Percentiles rank a stretch among this genome's conserved stretches.
These are phyloP conservation scores for Houttuynia cordata DNA, from an alignment of 164 flowering plant genomes.

Conservation along the genomic window DNA sequence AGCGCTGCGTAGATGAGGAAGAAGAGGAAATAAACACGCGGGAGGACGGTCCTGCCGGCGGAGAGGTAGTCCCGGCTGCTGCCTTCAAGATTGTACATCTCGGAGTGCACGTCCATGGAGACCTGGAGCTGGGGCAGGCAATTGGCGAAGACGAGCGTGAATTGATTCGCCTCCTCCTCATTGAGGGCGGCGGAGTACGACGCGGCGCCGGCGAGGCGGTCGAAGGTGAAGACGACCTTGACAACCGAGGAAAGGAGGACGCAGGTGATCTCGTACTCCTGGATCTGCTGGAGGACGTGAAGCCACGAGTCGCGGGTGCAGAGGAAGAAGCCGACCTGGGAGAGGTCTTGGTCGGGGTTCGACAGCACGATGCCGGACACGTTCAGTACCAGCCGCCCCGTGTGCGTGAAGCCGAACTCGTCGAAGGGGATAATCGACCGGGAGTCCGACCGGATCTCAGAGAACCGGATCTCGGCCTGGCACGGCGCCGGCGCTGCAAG, in stretches of 20 bases:
- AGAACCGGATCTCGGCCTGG: conserved; percentile 51
- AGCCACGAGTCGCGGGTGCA: conserved; percentile 68
- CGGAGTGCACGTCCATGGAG: conserved; percentile 26
- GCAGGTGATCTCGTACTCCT: conserved; percentile 51
- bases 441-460: conserved; percentile 50
- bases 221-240: conserved; percentile 41
- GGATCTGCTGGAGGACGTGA: conserved; percentile 66
- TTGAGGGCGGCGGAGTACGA: conserved; percentile 4
- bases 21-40: conserved; percentile 65
- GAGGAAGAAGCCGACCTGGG: conserved; percentile 78
- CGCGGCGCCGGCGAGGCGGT: conserved; percentile 8
- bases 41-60: conserved; percentile 63
- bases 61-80: conserved; percentile 57
- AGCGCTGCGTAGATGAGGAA: conserved; percentile 37
- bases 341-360: conserved; percentile 29
- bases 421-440: conserved; percentile 80
- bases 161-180: conserved; percentile 37
- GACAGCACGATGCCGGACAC: conserved; percentile 45
- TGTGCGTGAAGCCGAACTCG: conserved; percentile 82
- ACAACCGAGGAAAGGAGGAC: conserved; percentile 49
- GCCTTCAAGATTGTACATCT: conserved; percentile 45
- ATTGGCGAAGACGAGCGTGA: conserved; percentile 75
- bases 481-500: conserved; percentile 12
- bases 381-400: conserved; percentile 66
- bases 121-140: conserved; percentile 36